A percentile compares a stretch with the other conserved stretches of the same genome.
Conservation (phyloP, 495 filamentous ascomycete genomes). For the Xylaria intraflava region DNA sequence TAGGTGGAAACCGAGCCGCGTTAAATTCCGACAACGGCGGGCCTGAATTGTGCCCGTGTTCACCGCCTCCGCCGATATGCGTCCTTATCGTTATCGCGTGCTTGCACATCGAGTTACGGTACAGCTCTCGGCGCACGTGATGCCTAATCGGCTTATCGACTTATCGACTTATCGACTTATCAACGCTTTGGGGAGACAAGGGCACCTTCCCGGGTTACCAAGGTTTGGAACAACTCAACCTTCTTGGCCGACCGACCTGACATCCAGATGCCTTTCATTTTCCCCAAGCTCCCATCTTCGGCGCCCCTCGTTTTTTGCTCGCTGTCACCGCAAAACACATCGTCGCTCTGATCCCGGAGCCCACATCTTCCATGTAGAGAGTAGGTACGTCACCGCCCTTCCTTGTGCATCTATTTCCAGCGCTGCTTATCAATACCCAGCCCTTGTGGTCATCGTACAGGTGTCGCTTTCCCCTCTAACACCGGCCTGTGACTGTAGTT, state of each 20-base stretch:
- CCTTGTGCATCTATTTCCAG: neutral
- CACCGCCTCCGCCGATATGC: no score
- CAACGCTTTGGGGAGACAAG: neutral
- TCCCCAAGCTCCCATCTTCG: neutral
- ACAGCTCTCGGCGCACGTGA: neutral
- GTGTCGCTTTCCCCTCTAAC: neutral
- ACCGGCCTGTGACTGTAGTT: neutral
- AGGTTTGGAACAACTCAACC: constrained; percentile 6
- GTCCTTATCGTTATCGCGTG: no score
- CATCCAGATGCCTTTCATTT: constrained; percentile 8
- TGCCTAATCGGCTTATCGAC: neutral
- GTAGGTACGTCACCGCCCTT: constrained; percentile 9
- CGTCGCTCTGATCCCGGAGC: neutral
- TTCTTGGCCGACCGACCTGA: no score
- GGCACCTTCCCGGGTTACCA: constrained; percentile 4
- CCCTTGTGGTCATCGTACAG: neutral
- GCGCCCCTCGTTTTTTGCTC: neutral
- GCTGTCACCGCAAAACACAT: neutral
- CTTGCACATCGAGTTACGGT: no score
- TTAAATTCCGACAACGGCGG: no score
- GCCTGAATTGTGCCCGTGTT: no score
- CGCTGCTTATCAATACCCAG: neutral
- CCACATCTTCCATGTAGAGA: constrained; percentile 23
- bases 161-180: constrained; percentile 6
- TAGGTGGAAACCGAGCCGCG: no score